phyloP scores from a whole-genome alignment of 1,284 basidiomycete species.

The Marasmius oreades region DNA sequence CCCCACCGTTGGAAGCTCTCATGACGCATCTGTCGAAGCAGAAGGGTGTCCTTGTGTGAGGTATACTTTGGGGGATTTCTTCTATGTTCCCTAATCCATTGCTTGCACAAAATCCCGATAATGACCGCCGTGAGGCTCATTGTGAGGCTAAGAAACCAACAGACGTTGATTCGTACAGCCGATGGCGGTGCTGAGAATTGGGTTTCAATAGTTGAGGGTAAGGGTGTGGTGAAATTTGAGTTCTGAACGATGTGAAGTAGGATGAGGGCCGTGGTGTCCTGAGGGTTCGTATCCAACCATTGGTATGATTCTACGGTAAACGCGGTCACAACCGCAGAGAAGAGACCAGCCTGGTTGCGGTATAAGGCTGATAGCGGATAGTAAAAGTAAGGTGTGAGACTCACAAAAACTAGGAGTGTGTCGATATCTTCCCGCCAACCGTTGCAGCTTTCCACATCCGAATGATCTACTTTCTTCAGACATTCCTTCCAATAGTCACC shows the following conservation, averaged over 20 bases:
- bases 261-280: not conserved
- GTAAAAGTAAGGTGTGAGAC: not conserved
- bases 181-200: not conserved
- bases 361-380: not conserved
- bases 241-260: not conserved
- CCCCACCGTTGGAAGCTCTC: not conserved
- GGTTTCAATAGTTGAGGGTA: not conserved
- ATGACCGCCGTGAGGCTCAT: not conserved
- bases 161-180: not conserved
- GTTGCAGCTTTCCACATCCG: constrained; percentile 13
- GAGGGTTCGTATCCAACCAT: not conserved
- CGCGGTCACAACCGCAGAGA: not conserved
- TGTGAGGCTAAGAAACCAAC: constrained; percentile 2
- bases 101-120: constrained; percentile 1
- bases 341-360: not conserved
- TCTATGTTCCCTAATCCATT: constrained; percentile 1
- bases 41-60: not conserved
- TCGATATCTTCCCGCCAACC: constrained; percentile 13
- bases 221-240: not conserved
- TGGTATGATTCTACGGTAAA: constrained; percentile 3
- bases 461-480: constrained; percentile 12
- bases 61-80: not conserved
- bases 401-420: constrained; percentile 12
- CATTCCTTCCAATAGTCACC: constrained; percentile 15
- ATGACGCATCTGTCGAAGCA: not conserved